phyloP scores from a whole-genome alignment of 2,329 filamentous ascomycete genomes.

The Penicillium concentricum region DNA sequence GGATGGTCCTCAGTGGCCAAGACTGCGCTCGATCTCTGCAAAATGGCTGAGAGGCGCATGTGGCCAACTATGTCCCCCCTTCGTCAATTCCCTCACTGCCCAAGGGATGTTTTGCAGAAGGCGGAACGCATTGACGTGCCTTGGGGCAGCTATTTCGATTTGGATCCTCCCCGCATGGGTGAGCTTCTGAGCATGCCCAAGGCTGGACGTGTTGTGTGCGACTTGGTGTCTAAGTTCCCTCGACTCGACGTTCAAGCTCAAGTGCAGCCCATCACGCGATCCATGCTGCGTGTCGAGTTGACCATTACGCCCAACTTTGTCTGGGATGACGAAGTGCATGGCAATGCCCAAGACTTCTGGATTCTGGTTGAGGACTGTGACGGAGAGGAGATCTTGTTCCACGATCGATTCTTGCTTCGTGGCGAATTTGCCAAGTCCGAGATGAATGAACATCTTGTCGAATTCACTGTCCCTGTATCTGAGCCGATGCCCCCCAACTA shows the following conservation, averaged over 20 bases:
- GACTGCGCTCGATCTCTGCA: slow-evolving; percentile 89
- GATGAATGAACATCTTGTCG: slow-evolving; percentile 88
- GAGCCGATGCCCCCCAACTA: slow-evolving; percentile 99
- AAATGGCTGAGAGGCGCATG: slow-evolving; percentile 99
- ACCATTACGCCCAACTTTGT: slow-evolving; percentile 92
- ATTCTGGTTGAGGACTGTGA: slow-evolving; percentile 96
- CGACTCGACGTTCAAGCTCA: slow-evolving; percentile 89
- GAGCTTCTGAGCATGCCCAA: slow-evolving; percentile 89
- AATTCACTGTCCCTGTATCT: slow-evolving; percentile 93
- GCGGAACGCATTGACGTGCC: slow-evolving; percentile 92
- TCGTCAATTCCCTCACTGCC: slow-evolving; percentile 80
- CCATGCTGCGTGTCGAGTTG: slow-evolving; percentile 85
- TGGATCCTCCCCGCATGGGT: slow-evolving; percentile 94
- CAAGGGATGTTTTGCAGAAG: slow-evolving; percentile 83
- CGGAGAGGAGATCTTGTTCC: slow-evolving; percentile 90
- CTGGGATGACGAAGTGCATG: slow-evolving; percentile 90
- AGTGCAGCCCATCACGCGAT: slow-evolving; percentile 90
- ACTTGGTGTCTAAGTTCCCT: slow-evolving; percentile 87
- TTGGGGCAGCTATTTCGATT: slow-evolving; percentile 91
- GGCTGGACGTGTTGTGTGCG: slow-evolving; percentile 80
- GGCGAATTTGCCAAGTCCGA: slow-evolving; percentile 84
- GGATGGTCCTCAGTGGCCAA: slow-evolving; percentile 93
- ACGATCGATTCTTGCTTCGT: slow-evolving; percentile 89
- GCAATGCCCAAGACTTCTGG: slow-evolving; percentile 90
- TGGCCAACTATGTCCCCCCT: slow-evolving; percentile 98